Conservation (phyloP, 441 rosid species). For the Aleurites moluccanus region DNA sequence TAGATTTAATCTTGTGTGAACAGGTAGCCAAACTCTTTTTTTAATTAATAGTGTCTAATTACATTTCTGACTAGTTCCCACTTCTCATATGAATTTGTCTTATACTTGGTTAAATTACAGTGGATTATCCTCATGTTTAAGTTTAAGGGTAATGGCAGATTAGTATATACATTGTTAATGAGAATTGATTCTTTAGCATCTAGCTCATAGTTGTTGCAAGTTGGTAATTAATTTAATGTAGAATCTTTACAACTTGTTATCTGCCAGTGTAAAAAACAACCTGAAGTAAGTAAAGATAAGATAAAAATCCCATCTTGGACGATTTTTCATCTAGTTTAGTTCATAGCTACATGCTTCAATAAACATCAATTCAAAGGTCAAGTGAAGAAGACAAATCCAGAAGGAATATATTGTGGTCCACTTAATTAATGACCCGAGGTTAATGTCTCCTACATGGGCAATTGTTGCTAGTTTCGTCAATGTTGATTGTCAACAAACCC, state of each 20-base stretch:
- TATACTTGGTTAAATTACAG: no score
- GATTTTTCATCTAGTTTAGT: background rate
- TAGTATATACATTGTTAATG: background rate
- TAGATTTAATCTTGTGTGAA: no score
- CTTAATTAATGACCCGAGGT: background rate
- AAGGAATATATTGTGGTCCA: constrained; percentile 3
- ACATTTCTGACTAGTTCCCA: no score
- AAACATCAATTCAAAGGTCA: background rate
- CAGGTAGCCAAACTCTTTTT: no score
- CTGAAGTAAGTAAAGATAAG: background rate
- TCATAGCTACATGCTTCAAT: background rate
- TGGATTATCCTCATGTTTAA: no score
- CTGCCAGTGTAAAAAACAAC: background rate
- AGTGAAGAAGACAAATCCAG: constrained; percentile 8
- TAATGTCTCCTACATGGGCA: background rate
- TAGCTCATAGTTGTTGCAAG: background rate
- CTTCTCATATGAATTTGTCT: no score
- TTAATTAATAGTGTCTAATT: no score
- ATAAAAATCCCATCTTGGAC: background rate
- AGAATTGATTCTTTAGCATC: background rate
- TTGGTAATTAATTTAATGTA: background rate
- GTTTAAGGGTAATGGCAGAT: no score
- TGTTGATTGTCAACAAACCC: background rate
- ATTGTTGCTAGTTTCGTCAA: background rate
- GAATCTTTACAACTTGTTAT: constrained; percentile 20